Base-by-base conservation (phyloP, 2,329 filamentous ascomycete genomes). In the Sarocladiaceae sp. region DNA sequence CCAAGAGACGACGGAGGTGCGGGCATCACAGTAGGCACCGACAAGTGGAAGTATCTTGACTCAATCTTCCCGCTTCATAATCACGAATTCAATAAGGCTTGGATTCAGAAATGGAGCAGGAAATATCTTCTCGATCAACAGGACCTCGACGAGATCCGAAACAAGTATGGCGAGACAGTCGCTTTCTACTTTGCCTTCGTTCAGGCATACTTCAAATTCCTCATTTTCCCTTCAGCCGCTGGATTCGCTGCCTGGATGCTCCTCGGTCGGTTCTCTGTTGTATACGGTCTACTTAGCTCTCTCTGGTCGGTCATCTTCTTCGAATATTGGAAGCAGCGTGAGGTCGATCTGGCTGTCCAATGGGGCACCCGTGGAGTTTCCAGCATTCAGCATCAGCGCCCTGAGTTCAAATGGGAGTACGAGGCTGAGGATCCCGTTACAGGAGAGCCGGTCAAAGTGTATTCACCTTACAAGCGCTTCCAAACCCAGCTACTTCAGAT, bases 131-230 rank as follows among this genome's bases (percentile, higher is more conserved):
- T 92, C 22, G 81, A 83, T 51, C 71, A 82, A 31, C 67, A 77
- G 48, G 82, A 90, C 60, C 72, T 95, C n/a, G 82, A 88, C 62
- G 78, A 82, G 44, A 90, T 96, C 56, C 82, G 87, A 23, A 78
- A 90, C 63, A 78, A 84, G 57, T 90, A 91, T 66, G 90, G 90
- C 47, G 87, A 93, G 67, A 87, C 83, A 65, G 88, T 97, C 54
- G 93, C 89, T 31, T 96, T 95, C 68, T 97, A 97, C 73, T 97
- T 96, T 66, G 90, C 92, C 35, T 97, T 97, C 64, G 79, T 95
- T 28, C 89, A 96, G 64, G 87, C 87, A 29, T 97, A 97, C 70
- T 95, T 96, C 64, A 78, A 83, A 54, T 96, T 95, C 64, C 75
- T 96, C 23, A 69, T 88, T n/a, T 86, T 93, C 54, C 91, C 91